Percentiles rank a stretch among this genome's conserved stretches.
Conservation (phyloP, 2,329 filamentous ascomycete species). For the Lecanoromycetidae sp. region DNA sequence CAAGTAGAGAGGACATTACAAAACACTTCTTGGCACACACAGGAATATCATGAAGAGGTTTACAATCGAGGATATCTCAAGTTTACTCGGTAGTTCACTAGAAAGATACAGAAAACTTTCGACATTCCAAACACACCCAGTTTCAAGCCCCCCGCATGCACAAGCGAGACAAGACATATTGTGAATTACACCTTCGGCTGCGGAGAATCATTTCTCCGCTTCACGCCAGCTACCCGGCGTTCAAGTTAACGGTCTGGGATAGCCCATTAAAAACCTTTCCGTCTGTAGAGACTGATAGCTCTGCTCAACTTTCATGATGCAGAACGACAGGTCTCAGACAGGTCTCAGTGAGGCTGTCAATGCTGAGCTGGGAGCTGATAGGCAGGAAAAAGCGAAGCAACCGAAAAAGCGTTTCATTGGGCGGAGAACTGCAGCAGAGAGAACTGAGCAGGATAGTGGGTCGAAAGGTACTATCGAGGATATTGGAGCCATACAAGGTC, state of each 20-base stretch:
- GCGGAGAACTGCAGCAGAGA: constrained; percentile 57
- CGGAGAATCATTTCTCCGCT: neutral
- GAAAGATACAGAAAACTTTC: no score
- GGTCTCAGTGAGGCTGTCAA: constrained; percentile 60
- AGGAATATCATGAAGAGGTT: no score
- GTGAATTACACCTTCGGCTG: no score
- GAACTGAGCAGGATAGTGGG: constrained; percentile 45
- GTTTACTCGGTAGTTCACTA: no score
- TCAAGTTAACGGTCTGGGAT: no score
- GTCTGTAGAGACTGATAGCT: neutral
- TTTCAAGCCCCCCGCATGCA: no score
- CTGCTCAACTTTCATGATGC: constrained; percentile 42
- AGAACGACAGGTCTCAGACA: constrained; percentile 58
- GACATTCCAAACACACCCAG: no score
- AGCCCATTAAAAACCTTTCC: no score
- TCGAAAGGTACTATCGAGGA: constrained; percentile 58
- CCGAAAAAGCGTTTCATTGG: constrained; percentile 92
- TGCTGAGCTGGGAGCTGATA: constrained; percentile 40
- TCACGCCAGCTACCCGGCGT: neutral
- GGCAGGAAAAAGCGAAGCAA: constrained; percentile 40
- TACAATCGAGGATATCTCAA: no score
- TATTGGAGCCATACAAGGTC: constrained; percentile 30
- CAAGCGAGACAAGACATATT: no score
- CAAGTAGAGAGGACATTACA: no score
- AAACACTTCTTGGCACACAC: no score